A percentile compares a stretch with the other conserved stretches of the same genome.
These are phyloP conservation scores for Chlamydomonas reinhardtii DNA, from an alignment of 163 green algal species.

Conservation along the genomic window DNA sequence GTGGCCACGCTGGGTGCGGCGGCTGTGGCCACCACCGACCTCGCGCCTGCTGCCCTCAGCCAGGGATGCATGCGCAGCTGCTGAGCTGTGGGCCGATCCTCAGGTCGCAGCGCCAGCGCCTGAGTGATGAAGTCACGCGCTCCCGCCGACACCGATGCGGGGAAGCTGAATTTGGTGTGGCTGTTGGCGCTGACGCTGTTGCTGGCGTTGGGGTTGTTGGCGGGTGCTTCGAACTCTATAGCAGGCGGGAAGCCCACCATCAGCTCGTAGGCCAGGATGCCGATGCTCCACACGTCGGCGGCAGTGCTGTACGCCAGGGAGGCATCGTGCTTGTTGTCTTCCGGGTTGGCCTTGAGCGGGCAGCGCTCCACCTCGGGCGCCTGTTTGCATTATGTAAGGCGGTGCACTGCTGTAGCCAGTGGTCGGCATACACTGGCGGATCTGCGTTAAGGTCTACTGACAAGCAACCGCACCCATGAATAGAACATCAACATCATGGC, in stretches of 20 bases:
- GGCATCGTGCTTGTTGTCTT: slow-evolving; percentile 41
- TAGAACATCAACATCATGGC: too few relatives aligned
- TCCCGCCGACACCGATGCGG: slow-evolving; percentile 7
- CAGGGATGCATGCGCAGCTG: slow-evolving; percentile 26
- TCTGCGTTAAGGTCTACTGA: too few relatives aligned
- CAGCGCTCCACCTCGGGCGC: slow-evolving; percentile 50
- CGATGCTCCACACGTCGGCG: slow-evolving; percentile 76
- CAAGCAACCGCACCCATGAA: too few relatives aligned
- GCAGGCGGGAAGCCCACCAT: slow-evolving; percentile 70
- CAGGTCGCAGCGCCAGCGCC: slow-evolving; percentile 1
- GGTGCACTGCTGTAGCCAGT: too few relatives aligned
- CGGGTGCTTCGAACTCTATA: neutral
- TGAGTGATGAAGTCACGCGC: slow-evolving; percentile 23
- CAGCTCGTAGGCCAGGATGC: slow-evolving; percentile 80
- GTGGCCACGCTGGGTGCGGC: neutral
- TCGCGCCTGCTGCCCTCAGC: neutral
- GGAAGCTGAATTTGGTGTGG: neutral
- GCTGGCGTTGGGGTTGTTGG: too few relatives aligned
- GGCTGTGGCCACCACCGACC: neutral
- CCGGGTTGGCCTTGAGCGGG: slow-evolving; percentile 28
- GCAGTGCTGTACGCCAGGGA: slow-evolving; percentile 32
- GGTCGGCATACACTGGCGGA: too few relatives aligned
- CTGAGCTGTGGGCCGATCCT: slow-evolving; percentile 28
- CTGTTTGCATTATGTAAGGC: slow-evolving; percentile 3
- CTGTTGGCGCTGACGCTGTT: neutral